Evolutionary conservation across 139 green algal genomes (phyloP).

Genomic region (Coelastrella sp.): DNA sequence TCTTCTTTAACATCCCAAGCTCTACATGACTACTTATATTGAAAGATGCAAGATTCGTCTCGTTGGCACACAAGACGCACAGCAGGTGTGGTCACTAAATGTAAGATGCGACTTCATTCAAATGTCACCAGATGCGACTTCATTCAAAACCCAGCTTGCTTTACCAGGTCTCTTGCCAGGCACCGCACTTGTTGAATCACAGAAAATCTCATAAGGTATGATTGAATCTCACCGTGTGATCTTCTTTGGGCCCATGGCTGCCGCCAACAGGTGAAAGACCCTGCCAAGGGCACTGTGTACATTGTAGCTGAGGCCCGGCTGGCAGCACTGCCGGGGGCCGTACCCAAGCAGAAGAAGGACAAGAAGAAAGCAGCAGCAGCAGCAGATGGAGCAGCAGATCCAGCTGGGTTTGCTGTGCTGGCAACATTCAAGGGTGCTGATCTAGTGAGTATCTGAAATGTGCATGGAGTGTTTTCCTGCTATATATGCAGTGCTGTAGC

Average conservation of each 20-base stretch:
- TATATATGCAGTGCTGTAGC: too few relatives aligned
- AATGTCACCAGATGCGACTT: neutral
- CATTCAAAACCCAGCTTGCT: too few relatives aligned
- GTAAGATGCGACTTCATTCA: too few relatives aligned
- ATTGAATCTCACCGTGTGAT: neutral
- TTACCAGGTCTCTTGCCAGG: too few relatives aligned
- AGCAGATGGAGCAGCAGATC: slow-evolving; percentile 44
- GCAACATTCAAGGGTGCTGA: slow-evolving; percentile 78
- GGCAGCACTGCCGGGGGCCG: slow-evolving; percentile 83
- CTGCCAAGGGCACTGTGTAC: slow-evolving; percentile 82
- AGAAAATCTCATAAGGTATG: too few relatives aligned
- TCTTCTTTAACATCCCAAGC: too few relatives aligned
- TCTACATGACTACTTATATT: too few relatives aligned
- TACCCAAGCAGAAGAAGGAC: slow-evolving; percentile 83
- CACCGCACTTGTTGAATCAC: neutral
- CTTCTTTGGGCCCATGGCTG: neutral
- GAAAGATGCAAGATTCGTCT: neutral
- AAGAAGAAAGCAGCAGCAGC: slow-evolving; percentile 74
- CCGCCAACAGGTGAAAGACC: slow-evolving; percentile 68
- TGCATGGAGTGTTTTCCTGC: neutral
- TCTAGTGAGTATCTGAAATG: slow-evolving; percentile 72
- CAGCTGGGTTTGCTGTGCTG: slow-evolving; percentile 79
- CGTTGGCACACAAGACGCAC: neutral
- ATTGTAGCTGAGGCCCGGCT: slow-evolving; percentile 92
- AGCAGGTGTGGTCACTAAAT: too few relatives aligned